phyloP scores from a whole-genome alignment of 2,329 filamentous ascomycete species.

The Botrytis byssoidea region DNA sequence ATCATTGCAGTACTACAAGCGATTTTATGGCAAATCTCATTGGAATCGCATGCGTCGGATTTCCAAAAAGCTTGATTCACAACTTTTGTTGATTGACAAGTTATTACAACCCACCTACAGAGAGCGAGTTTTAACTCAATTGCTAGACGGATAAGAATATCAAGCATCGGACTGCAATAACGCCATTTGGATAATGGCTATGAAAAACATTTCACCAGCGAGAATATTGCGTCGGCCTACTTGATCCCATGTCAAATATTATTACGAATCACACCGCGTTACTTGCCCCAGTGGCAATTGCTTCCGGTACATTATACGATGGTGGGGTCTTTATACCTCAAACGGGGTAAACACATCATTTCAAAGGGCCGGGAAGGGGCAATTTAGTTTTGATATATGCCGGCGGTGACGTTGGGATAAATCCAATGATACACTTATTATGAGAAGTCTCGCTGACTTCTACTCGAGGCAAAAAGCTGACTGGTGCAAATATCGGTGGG shows the following conservation, averaged over 20 bases:
- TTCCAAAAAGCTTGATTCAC: background rate
- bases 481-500: background rate
- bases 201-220: background rate
- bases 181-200: background rate
- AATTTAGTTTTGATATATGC: background rate
- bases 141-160: background rate
- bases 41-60: background rate
- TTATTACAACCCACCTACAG: background rate
- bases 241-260: background rate
- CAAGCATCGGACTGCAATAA: background rate
- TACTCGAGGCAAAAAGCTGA: background rate
- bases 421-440: background rate
- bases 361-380: fast-evolving
- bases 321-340: background rate
- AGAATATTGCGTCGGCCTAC: background rate
- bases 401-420: background rate
- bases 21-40: background rate
- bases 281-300: background rate
- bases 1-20: background rate
- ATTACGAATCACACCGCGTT: background rate
- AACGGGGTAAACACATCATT: background rate
- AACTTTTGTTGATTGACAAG: background rate
- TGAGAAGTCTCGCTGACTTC: background rate
- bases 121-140: background rate
- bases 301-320: background rate